Evolutionary conservation across 1,284 basidiomycete genomes (phyloP), one percentile per base, ranked within the genome.

Genomic region (Boletus subluridellus): DNA sequence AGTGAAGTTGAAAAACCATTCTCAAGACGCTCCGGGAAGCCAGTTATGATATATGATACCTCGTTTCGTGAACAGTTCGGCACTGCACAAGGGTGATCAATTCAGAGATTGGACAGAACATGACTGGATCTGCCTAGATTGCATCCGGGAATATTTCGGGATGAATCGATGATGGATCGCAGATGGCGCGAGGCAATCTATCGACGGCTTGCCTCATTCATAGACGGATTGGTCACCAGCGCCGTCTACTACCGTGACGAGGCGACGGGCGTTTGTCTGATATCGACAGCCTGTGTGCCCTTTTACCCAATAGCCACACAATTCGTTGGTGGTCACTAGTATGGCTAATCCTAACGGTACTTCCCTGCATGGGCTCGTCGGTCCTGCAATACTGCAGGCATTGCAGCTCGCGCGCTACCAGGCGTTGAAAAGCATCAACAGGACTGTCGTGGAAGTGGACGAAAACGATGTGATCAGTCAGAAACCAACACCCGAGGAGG

Each of bases 401-500:
- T 57, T 58, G 24, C 59, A 57, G 12, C 62, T 66, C 30, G 62
- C 62, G 12, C 55, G 56, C 15, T 61, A 55, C 35, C 63, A 65
- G 21, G 53, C 54, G 0, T n/a, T 52, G 26, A 55, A 11, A 34
- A 41, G 35, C 24, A 55, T 56, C 21, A 49, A 37, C 49, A 48
- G 35, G 12, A 24, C 42, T n/a, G 26, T 47, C 21, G 41, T 49
- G 0, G 39, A 49, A 28, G 47, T 45, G 24, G 52, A 55, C 30
- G 59, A 65, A 53, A 60, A 63, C 35, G 53, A 62, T 34, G 44
- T 55, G 39, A 42, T 66, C 44, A 38, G 21, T 34, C 56, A 59
- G 30, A 64, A 57, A 39, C 70, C 71, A 28, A 62, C 64, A 2
- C 52, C 42, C 35, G 60, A 64, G 28, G 72, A 74, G 49, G 65